Base-by-base conservation (phyloP, 2,329 filamentous ascomycete genomes). In the Aureobasidium sp. region DNA sequence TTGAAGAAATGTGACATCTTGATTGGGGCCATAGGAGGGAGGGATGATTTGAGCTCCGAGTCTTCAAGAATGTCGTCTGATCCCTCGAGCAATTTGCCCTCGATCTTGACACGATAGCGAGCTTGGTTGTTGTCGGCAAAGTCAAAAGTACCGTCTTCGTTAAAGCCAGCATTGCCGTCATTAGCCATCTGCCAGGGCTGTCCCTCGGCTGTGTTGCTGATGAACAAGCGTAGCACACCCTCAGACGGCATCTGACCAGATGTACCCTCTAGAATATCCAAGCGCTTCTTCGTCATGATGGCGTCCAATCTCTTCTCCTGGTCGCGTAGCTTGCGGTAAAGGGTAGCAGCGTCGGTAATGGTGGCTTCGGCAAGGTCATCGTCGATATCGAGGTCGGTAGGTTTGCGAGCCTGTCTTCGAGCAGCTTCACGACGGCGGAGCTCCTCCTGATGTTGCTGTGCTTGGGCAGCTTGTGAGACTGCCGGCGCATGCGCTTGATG, bases 331-430 rank as follows among this genome's bases (percentile, higher is more conserved):
- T 88, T 86, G 71, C 86, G 87, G 78, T 99, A 99, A 68, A 90
- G 84, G 71, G 87, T 81, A 48, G 88, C 91, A 42, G 88, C 87
- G 73, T 96, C 89, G 65, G 89, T 91, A 66, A 96, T 85, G 64
- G 91, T 84, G 66, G 88, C 84, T 68, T 95, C 92, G 48, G 96
- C 82, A 34, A 73, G 66, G 62, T 90, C 91, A 66, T 97, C 92
- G 42, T 94, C 92, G 29, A 99, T 86, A 69, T 91, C 94, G 81
- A 91, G 96, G 76, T 99, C 94, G 63, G 91, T 97, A 1, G 94
- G 94, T 76, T 93, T 95, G 72, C 87, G 86, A 71, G 90, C 91
- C 68, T 90, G 86, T 64, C 91, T 86, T 74, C 92, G 91, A 50
- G 88, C 86, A 66, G 85, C 80, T 72, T 90, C 87, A 67, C 80